Conservation (phyloP, 2,329 filamentous ascomycete genomes). For the Neofusicoccum laricinum region DNA sequence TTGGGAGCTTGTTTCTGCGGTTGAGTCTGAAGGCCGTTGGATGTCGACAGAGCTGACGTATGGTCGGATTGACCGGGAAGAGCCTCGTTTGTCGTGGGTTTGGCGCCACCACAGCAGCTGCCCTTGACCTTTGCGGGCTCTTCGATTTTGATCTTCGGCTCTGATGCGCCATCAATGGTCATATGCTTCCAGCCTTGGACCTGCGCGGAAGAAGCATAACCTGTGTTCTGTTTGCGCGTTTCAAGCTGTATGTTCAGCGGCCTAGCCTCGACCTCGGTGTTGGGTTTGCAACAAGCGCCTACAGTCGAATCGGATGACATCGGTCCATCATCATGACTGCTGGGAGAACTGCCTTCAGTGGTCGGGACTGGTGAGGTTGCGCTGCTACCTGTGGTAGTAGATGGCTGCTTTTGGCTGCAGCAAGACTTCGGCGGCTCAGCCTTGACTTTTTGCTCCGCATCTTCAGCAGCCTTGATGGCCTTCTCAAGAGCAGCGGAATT, state of each 20-base stretch:
- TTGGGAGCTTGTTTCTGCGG: neutral
- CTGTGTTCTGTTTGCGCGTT: conserved; percentile 4
- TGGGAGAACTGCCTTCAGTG: neutral
- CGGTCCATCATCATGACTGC: neutral
- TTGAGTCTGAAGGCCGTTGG: neutral
- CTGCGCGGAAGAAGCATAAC: neutral
- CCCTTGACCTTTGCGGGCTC: neutral
- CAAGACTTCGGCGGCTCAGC: neutral
- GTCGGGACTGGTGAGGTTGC: neutral
- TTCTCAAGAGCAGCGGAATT: conserved; percentile 31
- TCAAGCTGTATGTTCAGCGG: conserved; percentile 14
- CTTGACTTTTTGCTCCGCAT: neutral
- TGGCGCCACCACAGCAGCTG: neutral
- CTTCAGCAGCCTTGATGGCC: conserved; percentile 28
- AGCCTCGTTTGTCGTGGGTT: neutral
- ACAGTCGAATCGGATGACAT: neutral
- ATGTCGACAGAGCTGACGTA: neutral
- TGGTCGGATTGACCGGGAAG: neutral
- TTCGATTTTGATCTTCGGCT: neutral
- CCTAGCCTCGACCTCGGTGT: neutral
- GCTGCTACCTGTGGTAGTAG: neutral
- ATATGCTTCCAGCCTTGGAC: conserved; percentile 14
- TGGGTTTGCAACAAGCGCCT: neutral
- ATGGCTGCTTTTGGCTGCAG: neutral
- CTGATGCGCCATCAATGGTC: neutral